Evolutionary conservation across 208 protist genomes (phyloP).

Genomic region (Leishmania arabica): DNA sequence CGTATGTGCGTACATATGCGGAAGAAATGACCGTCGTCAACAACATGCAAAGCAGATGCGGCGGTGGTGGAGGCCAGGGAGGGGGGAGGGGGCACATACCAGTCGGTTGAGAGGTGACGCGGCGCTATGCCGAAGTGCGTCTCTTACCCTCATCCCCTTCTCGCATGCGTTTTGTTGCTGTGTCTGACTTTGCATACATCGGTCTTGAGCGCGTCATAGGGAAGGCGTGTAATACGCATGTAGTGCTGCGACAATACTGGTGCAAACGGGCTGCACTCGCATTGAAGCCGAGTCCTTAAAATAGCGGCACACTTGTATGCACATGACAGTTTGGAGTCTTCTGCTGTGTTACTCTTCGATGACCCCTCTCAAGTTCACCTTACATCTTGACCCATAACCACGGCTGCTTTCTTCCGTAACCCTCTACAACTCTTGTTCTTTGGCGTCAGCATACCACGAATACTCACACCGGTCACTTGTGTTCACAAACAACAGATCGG

Average conservation of each 20-base stretch:
- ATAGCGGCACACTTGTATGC: background rate
- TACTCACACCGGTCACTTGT: no score
- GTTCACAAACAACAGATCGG: background rate
- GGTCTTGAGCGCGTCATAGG: background rate
- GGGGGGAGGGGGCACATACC: background rate
- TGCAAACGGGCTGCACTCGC: background rate
- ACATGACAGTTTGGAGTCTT: background rate
- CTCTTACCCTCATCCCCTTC: background rate
- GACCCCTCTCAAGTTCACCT: background rate
- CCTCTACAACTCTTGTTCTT: no score
- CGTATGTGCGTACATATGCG: background rate
- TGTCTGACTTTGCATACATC: background rate
- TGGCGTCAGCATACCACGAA: background rate
- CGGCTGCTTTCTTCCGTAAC: background rate
- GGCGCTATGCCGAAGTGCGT: background rate
- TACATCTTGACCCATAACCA: background rate
- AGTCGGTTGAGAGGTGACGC: background rate
- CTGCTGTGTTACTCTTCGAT: background rate
- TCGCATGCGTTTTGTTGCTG: background rate
- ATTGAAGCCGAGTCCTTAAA: background rate
- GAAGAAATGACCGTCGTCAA: background rate
- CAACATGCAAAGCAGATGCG: background rate
- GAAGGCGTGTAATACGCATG: background rate
- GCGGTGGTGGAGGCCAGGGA: no score
- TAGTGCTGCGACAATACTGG: background rate